These are phyloP conservation scores for Aspergillus pseudotamarii DNA, from an alignment of 2,329 filamentous ascomycete genomes.

Conservation along the genomic window DNA sequence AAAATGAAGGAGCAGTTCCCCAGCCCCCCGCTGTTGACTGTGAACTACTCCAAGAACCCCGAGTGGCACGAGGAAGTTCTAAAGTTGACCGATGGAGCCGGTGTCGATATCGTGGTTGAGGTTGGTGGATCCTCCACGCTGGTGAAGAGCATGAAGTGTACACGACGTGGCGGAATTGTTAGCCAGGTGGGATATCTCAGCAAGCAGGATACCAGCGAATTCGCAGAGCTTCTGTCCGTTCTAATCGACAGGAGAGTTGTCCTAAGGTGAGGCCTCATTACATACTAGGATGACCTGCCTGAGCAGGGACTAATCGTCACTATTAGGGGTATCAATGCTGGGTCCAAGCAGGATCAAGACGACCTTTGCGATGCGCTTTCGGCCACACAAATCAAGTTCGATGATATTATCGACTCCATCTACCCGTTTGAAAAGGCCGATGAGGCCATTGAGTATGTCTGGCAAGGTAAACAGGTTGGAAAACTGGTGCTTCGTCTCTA, in stretches of 20 bases:
- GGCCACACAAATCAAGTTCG: constrained; percentile 25
- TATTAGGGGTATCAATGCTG: constrained; percentile 44
- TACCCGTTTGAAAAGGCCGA: constrained; percentile 45
- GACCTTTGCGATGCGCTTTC: constrained; percentile 42
- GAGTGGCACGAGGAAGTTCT: constrained; percentile 40
- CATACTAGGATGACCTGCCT: neutral
- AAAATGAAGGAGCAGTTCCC: constrained; percentile 29
- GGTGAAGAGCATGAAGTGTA: constrained; percentile 44
- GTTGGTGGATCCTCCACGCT: constrained; percentile 44
- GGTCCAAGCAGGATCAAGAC: constrained; percentile 45
- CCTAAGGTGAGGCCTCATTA: constrained; percentile 27
- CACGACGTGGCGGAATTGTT: constrained; percentile 45
- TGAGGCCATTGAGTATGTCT: constrained; percentile 47
- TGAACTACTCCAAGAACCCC: constrained; percentile 36
- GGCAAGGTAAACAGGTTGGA: constrained; percentile 48
- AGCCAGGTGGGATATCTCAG: constrained; percentile 50
- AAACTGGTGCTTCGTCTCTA: constrained; percentile 39
- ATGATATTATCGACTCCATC: constrained; percentile 44
- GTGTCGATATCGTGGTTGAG: constrained; percentile 44
- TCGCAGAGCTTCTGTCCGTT: constrained; percentile 39
- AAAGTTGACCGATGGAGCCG: constrained; percentile 32
- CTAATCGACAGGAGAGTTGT: constrained; percentile 43
- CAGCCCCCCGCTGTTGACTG: constrained; percentile 25
- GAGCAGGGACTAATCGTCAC: neutral
- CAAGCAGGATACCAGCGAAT: constrained; percentile 29